Evolutionary conservation across 129 eudicot species (phyloP).

Genomic region (Saussurea involucrata): DNA sequence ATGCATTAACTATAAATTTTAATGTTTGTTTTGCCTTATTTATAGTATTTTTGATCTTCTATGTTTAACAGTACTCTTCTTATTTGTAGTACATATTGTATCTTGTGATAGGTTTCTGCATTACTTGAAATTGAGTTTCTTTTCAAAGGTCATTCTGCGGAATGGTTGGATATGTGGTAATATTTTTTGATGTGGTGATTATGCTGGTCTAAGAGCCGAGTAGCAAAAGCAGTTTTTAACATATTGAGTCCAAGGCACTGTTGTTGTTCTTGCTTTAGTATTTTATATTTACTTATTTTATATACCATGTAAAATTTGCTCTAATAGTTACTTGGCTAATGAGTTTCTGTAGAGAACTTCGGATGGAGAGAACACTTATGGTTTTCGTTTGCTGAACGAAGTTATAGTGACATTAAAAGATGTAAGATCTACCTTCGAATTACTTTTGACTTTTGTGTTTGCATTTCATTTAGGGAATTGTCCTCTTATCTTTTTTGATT

Average conservation of each 20-base stretch:
- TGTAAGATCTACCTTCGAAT: constrained; percentile 51
- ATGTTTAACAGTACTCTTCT: background rate
- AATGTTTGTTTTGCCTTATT: background rate
- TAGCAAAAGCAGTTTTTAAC: background rate
- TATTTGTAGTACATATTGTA: background rate
- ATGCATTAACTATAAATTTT: background rate
- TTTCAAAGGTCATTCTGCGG: background rate
- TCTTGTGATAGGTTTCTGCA: background rate
- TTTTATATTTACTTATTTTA: background rate
- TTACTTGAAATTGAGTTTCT: background rate
- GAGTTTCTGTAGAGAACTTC: constrained; percentile 44
- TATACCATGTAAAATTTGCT: constrained; percentile 1
- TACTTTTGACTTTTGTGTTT: constrained; percentile 7
- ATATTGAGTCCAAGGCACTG: background rate
- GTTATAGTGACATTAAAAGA: constrained; percentile 77
- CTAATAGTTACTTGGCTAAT: constrained; percentile 9
- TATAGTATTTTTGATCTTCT: background rate
- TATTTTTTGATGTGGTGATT: background rate
- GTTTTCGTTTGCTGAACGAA: constrained; percentile 88
- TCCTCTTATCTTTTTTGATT: constrained; percentile 1
- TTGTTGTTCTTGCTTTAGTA: background rate
- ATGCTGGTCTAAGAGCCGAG: background rate
- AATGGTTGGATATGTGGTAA: background rate
- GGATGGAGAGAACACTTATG: constrained; percentile 68
- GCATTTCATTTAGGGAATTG: background rate